A percentile compares a stretch with the other conserved stretches of the same genome.
phyloP scores from a whole-genome alignment of 805 yeast genomes.

The Blastobotrys attinorum region DNA sequence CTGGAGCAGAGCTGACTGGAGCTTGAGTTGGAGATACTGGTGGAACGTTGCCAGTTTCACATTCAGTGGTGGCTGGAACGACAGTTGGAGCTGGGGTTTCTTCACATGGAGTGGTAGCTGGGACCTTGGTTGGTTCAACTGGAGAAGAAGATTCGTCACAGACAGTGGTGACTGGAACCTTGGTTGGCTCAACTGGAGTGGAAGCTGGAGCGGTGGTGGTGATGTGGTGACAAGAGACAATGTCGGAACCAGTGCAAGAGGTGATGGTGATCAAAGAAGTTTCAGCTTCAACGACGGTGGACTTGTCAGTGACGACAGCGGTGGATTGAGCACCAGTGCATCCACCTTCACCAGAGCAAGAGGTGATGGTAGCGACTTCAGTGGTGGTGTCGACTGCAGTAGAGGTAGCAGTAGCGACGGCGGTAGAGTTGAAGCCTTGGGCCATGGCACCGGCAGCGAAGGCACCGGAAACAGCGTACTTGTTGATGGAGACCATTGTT shows the following conservation, averaged over 20 bases:
- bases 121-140: not conserved
- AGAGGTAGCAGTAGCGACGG: slow-evolving; percentile 12
- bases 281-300: slow-evolving; percentile 24
- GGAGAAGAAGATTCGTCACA: slow-evolving; percentile 2
- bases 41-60: no score
- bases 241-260: slow-evolving; percentile 26
- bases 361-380: slow-evolving; percentile 7
- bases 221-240: slow-evolving; percentile 16
- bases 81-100: slow-evolving; percentile 3
- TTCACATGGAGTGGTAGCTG: slow-evolving; percentile 3
- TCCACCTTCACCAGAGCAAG: not conserved
- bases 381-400: slow-evolving; percentile 10
- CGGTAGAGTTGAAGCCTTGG: slow-evolving; percentile 14
- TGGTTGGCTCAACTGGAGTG: not conserved
- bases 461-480: slow-evolving; percentile 17
- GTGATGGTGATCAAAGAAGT: slow-evolving; percentile 25
- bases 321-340: slow-evolving; percentile 2
- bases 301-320: slow-evolving; percentile 11
- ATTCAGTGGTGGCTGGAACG: no score
- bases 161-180: not conserved
- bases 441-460: slow-evolving; percentile 16
- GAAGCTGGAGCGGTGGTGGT: slow-evolving; percentile 10
- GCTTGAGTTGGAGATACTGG: slow-evolving; percentile 1
- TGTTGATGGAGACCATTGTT: slow-evolving; percentile 12
- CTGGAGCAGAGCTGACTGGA: slow-evolving; percentile 4